Conservation (phyloP, 192 early-diverging fungal species). For the Linnemannia elongata region DNA sequence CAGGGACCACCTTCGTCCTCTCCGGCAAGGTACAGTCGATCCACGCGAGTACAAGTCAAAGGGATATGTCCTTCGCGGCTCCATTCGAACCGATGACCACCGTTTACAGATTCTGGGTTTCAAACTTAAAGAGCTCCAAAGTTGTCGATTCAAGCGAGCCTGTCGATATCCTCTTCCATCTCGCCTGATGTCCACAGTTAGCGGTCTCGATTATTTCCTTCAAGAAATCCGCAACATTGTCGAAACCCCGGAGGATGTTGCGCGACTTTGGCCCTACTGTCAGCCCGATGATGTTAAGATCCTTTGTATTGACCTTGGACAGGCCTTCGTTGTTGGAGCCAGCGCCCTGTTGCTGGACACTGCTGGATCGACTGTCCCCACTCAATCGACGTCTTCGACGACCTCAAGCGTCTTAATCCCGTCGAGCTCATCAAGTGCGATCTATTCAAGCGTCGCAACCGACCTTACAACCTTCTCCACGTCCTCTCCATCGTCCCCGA, state of each 20-base stretch:
- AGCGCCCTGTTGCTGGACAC: neutral
- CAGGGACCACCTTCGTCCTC: neutral
- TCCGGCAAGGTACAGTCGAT: neutral
- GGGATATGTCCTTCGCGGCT: neutral
- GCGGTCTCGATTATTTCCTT: neutral
- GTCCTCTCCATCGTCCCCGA: neutral
- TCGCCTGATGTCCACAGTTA: neutral
- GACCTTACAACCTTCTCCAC: neutral
- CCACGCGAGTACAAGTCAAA: neutral
- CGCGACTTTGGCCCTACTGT: neutral
- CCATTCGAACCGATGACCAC: neutral
- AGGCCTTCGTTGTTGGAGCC: slow-evolving; percentile 14
- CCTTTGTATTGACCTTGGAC: neutral
- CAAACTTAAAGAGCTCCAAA: neutral
- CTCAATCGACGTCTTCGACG: no score
- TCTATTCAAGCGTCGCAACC: no score
- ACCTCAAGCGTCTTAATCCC: no score
- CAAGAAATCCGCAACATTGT: slow-evolving; percentile 13
- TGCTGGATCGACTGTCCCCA: neutral
- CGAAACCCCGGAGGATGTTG: slow-evolving; percentile 9
- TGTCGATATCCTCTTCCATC: no score
- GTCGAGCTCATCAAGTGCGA: no score
- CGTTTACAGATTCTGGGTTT: neutral
- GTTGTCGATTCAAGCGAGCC: neutral
- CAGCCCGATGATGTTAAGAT: neutral